A percentile compares a stretch with the other conserved stretches of the same genome.
Conservation (phyloP, 2,329 filamentous ascomycete species). For the Colletotrichum lindemuthianum region DNA sequence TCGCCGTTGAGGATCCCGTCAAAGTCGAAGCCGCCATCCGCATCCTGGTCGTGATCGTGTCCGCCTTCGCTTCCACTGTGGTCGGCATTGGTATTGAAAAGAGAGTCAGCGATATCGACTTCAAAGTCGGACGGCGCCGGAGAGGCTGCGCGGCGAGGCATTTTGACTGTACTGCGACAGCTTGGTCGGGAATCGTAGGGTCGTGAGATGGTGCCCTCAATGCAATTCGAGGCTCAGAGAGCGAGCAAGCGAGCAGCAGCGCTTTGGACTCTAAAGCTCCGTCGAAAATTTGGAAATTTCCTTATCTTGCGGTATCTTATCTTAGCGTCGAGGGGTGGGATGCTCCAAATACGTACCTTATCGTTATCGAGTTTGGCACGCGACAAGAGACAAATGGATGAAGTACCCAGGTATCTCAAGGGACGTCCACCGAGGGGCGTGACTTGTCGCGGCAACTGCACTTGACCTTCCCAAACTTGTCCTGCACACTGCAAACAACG, state of each 20-base stretch:
- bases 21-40: conserved; percentile 62
- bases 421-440: no score
- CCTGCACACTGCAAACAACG: no score
- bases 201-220: conserved; percentile 8
- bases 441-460: no score
- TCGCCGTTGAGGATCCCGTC: conserved; percentile 70
- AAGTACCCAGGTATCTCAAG: neutral
- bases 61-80: conserved; percentile 56
- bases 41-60: conserved; percentile 40
- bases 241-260: conserved; percentile 11
- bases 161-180: conserved; percentile 47
- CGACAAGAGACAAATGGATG: conserved; percentile 19
- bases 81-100: conserved; percentile 66
- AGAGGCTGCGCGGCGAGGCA: conserved; percentile 80
- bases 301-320: conserved; percentile 35
- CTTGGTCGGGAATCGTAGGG: neutral
- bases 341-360: neutral
- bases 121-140: conserved; percentile 90
- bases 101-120: conserved; percentile 84
- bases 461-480: no score
- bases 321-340: conserved; percentile 25
- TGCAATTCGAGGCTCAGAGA: neutral
- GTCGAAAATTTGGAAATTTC: conserved; percentile 37
- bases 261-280: neutral
- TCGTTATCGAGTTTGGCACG: conserved; percentile 10